Percentiles rank a stretch among this genome's conserved stretches.
Conservation (phyloP, 495 filamentous ascomycete genomes). For the Xylaria nigripes region DNA sequence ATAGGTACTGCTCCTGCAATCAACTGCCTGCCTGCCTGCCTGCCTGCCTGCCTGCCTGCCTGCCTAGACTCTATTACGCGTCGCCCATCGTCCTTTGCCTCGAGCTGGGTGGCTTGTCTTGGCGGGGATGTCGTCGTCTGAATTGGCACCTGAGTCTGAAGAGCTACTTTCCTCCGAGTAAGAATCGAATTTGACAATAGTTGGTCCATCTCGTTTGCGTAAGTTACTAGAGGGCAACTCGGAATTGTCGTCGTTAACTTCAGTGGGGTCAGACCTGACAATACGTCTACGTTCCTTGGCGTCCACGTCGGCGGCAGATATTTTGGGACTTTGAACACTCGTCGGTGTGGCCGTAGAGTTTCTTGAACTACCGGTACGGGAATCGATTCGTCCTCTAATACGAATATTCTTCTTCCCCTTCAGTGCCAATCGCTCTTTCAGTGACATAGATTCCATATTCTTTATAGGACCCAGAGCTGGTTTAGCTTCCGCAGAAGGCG, state of each 20-base stretch:
- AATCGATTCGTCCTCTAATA: conserved; percentile 26
- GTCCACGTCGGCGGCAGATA: neutral
- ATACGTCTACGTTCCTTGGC: conserved; percentile 8
- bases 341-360: conserved; percentile 11
- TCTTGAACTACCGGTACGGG: conserved; percentile 10
- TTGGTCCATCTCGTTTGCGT: conserved; percentile 11
- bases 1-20: neutral
- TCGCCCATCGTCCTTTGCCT: conserved; percentile 13
- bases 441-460: conserved; percentile 30
- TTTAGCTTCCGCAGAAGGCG: neutral
- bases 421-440: conserved; percentile 39
- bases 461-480: conserved; percentile 7
- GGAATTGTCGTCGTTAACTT: conserved; percentile 27
- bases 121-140: conserved; percentile 5
- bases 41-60: too few relatives aligned
- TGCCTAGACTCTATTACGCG: neutral
- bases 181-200: conserved; percentile 15
- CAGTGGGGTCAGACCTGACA: neutral
- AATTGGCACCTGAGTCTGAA: conserved; percentile 4
- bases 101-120: neutral
- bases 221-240: conserved; percentile 6
- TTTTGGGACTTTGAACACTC: conserved; percentile 2
- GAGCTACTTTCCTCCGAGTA: conserved; percentile 12
- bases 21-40: neutral
- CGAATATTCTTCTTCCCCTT: conserved; percentile 39